Conservation (phyloP, 331 rosid species). For the Acacia concinna region DNA sequence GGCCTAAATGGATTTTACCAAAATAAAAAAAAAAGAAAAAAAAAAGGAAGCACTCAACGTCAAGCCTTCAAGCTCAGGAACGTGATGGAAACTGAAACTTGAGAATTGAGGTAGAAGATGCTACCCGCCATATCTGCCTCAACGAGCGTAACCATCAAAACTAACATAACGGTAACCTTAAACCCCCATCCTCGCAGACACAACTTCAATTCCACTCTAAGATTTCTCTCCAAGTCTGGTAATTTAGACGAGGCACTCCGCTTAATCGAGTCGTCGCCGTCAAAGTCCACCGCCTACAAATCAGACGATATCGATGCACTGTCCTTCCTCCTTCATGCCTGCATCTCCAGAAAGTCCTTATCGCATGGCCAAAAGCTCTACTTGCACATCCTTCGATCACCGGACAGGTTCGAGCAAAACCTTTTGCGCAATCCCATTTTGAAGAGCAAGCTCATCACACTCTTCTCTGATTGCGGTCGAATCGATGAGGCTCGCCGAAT, state of each 20-base stretch:
- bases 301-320: constrained; percentile 34
- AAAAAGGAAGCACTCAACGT: background rate
- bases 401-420: background rate
- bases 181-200: constrained; percentile 25
- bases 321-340: constrained; percentile 51
- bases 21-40: too few relatives aligned
- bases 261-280: constrained; percentile 48
- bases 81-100: background rate
- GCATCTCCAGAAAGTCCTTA: constrained; percentile 50
- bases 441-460: constrained; percentile 59
- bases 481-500: constrained; percentile 48
- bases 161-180: constrained; percentile 34
- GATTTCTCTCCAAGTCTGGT: constrained; percentile 49
- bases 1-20: too few relatives aligned
- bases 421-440: constrained; percentile 48
- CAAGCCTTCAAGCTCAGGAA: background rate
- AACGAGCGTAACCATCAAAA: constrained; percentile 34
- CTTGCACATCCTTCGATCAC: constrained; percentile 38
- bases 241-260: constrained; percentile 54
- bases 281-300: constrained; percentile 30
- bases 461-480: constrained; percentile 56
- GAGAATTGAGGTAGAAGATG: constrained; percentile 28
- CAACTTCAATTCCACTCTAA: constrained; percentile 37
- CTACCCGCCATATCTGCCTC: constrained; percentile 46
- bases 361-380: constrained; percentile 54